These are phyloP conservation scores for Sphaerostilbella broomeana DNA, from an alignment of 2,329 filamentous ascomycete species.

Conservation along the genomic window DNA sequence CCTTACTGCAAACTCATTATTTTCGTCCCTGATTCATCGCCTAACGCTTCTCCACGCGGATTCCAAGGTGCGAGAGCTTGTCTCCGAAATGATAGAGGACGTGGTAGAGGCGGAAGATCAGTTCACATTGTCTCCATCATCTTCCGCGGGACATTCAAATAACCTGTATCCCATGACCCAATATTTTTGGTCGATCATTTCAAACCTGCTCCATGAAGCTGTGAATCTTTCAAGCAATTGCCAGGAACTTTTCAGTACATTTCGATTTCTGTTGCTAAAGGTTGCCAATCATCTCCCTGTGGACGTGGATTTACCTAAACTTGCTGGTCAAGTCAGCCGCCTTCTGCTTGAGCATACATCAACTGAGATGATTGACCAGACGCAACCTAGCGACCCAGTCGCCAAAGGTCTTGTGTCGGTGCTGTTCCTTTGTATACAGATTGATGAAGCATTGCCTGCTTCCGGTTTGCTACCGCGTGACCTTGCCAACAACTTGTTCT, in stretches of 20 bases:
- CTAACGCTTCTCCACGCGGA: constrained; percentile 25
- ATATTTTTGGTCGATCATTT: constrained; percentile 28
- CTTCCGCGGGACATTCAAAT: too few species aligned
- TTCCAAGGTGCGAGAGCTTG: constrained; percentile 23
- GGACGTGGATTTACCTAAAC: constrained; percentile 23
- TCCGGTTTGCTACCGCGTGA: constrained; percentile 23
- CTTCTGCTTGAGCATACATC: constrained; percentile 34
- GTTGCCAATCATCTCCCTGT: constrained; percentile 23
- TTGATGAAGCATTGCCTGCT: constrained; percentile 20
- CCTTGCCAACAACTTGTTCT: constrained; percentile 44
- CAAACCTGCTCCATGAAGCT: constrained; percentile 29
- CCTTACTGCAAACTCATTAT: constrained; percentile 17
- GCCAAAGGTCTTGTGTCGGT: constrained; percentile 25
- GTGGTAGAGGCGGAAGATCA: constrained; percentile 15
- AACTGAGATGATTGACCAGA: constrained; percentile 33
- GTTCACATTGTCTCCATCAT: not conserved
- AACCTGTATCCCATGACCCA: constrained; percentile 15
- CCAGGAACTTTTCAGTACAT: constrained; percentile 40
- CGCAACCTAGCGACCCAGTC: constrained; percentile 22
- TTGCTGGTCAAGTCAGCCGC: constrained; percentile 26
- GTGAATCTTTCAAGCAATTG: constrained; percentile 29
- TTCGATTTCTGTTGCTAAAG: constrained; percentile 34
- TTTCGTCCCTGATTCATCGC: constrained; percentile 19
- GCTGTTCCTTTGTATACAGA: constrained; percentile 26
- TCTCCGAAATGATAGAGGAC: constrained; percentile 29